phyloP scores from a whole-genome alignment of 495 filamentous ascomycete genomes.

The Parathielavia appendiculata region DNA sequence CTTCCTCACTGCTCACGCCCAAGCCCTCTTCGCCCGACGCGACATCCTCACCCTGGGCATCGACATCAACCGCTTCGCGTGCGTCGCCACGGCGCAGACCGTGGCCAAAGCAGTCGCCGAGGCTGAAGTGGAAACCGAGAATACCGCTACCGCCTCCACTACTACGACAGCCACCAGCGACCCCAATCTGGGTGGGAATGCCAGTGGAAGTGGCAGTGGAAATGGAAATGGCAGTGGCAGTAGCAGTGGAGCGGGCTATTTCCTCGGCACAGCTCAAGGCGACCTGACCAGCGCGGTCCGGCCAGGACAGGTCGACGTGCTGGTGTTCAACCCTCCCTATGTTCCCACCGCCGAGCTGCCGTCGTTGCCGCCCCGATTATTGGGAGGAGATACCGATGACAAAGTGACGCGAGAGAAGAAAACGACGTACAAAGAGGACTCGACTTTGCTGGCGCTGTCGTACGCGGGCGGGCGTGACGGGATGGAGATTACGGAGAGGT shows the following conservation, averaged over 20 bases:
- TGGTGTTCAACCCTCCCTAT: slow-evolving; percentile 96
- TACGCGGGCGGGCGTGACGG: slow-evolving; percentile 86
- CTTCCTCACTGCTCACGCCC: slow-evolving; percentile 73
- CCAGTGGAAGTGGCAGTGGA: not conserved
- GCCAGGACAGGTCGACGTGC: slow-evolving; percentile 60
- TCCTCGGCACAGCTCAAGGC: slow-evolving; percentile 57
- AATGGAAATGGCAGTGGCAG: not conserved
- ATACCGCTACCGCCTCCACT: too few species aligned
- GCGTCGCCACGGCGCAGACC: slow-evolving; percentile 60
- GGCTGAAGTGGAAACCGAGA: slow-evolving; percentile 18
- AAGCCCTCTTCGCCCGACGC: slow-evolving; percentile 62
- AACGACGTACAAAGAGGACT: slow-evolving; percentile 59
- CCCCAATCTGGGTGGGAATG: not conserved
- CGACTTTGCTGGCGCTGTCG: slow-evolving; percentile 74
- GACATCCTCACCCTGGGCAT: slow-evolving; percentile 67
- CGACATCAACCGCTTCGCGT: slow-evolving; percentile 81
- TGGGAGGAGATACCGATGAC: not conserved
- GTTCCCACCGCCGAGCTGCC: slow-evolving; percentile 76
- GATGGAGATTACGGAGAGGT: slow-evolving; percentile 82
- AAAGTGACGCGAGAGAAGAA: not conserved
- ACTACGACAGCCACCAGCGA: too few species aligned
- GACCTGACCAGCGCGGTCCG: slow-evolving; percentile 61
- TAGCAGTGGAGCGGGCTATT: slow-evolving; percentile 27
- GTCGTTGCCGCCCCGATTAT: slow-evolving; percentile 23
- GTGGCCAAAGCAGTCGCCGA: slow-evolving; percentile 45